Evolutionary conservation across 495 filamentous ascomycete species (phyloP), one percentile per base, ranked within the genome.

Genomic region (Trichoderma orchidacearum): DNA sequence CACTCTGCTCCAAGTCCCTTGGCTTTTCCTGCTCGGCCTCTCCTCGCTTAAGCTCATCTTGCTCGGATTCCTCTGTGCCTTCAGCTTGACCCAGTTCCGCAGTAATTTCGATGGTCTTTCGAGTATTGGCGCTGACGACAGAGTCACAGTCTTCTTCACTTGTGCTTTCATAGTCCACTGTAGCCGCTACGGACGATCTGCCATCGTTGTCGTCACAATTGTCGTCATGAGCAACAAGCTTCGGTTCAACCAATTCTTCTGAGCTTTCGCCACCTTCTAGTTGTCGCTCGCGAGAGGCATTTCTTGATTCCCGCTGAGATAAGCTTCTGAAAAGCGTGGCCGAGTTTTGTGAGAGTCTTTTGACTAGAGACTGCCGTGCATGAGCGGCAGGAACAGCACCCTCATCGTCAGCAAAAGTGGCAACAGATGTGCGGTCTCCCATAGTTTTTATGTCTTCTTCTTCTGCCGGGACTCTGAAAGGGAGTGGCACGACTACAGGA

Each of bases 331-430:
- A 55, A 34, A 77, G 51, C 28, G 73, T 62, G 0, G 68, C 66
- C 7, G 75, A 80, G 18, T 65, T 62, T 21, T 62, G 69, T 5
- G 82, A 83, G 4, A 78, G 58, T 54, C 72, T 70, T 34, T 75
- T 75, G 3, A 72, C 64, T 18, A 72, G 28, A 1, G 63, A 69
- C 3, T 63, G 60, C 31, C 59, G 59, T 30, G 60, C 63, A 53
- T 48, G 60, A 31, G 63, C 30, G 2, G 66, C 60, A 30, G 59
- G 55, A 4, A 51, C 55, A 5, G 54, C 58, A 52, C 70, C 71
- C 3, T 72, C 71, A 35, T 75, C 75, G 58, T 83, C 84, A 11
- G 79, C 80, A 66, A 80, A 77, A 6, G 83, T 81, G 45, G 79
- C 84, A 21, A 82, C 69, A 8, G 84, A 87, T 21, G 81, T 81